These are phyloP conservation scores for Inonotus hispidus DNA, from an alignment of 1,284 basidiomycete species.

Conservation along the genomic window DNA sequence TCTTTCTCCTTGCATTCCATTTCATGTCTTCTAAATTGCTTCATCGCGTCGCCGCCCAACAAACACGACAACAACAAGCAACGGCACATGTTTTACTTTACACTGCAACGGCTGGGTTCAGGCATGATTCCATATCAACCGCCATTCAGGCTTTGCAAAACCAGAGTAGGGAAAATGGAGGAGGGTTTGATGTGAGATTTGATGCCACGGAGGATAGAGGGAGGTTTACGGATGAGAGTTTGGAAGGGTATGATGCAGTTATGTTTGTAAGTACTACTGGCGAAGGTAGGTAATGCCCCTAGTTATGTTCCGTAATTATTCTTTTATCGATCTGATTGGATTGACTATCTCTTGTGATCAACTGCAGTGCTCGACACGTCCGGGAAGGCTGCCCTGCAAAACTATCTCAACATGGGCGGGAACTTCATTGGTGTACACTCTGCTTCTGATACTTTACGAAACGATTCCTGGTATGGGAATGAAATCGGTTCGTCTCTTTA, in stretches of 20 bases:
- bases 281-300: slow-evolving; percentile 37
- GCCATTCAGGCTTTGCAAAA: slow-evolving; percentile 52
- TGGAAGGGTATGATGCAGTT: slow-evolving; percentile 58
- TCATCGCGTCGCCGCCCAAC: neutral
- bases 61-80: neutral
- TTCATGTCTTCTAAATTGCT: neutral
- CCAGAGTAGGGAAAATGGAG: slow-evolving; percentile 28
- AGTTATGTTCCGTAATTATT: neutral
- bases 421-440: slow-evolving; percentile 69
- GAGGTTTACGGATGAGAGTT: slow-evolving; percentile 50
- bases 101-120: slow-evolving; percentile 46
- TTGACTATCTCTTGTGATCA: neutral
- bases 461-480: slow-evolving; percentile 57
- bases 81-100: slow-evolving; percentile 43
- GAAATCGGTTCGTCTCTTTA: slow-evolving; percentile 37
- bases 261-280: slow-evolving; percentile 72
- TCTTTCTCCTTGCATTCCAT: neutral
- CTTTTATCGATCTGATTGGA: neutral
- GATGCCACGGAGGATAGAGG: slow-evolving; percentile 59
- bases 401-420: slow-evolving; percentile 64
- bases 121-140: slow-evolving; percentile 76
- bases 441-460: slow-evolving; percentile 63
- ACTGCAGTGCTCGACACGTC: slow-evolving; percentile 52
- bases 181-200: slow-evolving; percentile 46
- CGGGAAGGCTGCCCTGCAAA: slow-evolving; percentile 58